phyloP scores from a whole-genome alignment of 441 rosid species.

The Flueggea neowawraea region DNA sequence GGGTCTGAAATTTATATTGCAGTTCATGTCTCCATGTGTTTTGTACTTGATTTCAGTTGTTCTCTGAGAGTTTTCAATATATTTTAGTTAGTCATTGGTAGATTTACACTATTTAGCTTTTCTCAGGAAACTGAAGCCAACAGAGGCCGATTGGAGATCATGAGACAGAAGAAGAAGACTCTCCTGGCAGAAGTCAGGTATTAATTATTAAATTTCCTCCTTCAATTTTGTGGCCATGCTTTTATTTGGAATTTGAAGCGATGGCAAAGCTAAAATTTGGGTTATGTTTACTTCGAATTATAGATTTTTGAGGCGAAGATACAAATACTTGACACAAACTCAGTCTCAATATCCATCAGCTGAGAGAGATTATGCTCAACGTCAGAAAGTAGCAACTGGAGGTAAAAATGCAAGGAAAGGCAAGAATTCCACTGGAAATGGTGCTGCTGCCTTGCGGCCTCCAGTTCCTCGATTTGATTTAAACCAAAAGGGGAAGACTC shows the following conservation, averaged over 20 bases:
- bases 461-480: constrained; percentile 26
- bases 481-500: constrained; percentile 36
- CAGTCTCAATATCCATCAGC: constrained; percentile 25
- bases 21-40: background rate
- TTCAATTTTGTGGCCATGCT: background rate
- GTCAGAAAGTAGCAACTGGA: constrained; percentile 20
- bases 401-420: constrained; percentile 24
- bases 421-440: constrained; percentile 28
- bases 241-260: background rate
- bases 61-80: background rate
- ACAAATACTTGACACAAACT: constrained; percentile 45
- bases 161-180: constrained; percentile 45
- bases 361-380: constrained; percentile 14
- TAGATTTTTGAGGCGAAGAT: constrained; percentile 74
- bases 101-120: constrained; percentile 7
- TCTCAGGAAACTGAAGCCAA: constrained; percentile 63
- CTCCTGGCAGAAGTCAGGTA: constrained; percentile 85
- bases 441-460: constrained; percentile 11
- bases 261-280: background rate
- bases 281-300: constrained; percentile 11
- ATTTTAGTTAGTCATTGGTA: background rate
- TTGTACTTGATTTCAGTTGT: background rate
- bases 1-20: background rate
- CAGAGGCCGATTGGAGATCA: constrained; percentile 45
- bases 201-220: constrained; percentile 5